Percentiles rank a stretch among this genome's conserved stretches.
Evolutionary conservation across 1,284 basidiomycete genomes (phyloP).

Genomic region (Cryptococcus depauperatus): DNA sequence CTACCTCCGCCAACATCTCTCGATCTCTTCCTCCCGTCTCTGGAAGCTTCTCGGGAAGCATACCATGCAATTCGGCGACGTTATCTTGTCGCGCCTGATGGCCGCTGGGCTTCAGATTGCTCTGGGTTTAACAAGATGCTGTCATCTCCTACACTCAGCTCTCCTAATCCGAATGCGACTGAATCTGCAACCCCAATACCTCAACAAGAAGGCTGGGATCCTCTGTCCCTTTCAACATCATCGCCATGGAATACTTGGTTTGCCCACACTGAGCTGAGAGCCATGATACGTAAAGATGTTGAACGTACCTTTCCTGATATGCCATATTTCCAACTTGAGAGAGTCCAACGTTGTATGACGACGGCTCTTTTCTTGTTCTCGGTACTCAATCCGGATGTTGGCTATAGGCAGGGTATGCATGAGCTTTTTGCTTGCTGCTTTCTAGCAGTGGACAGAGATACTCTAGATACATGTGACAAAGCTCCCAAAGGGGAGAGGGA

Average conservation of each 20-base stretch:
- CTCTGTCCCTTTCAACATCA: conserved; percentile 72
- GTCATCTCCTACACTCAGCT: conserved; percentile 1
- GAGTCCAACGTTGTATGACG: conserved; percentile 68
- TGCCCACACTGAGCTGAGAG: conserved; percentile 70
- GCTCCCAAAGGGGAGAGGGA: conserved; percentile 1
- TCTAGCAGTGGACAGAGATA: conserved; percentile 73
- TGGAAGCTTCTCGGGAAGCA: conserved; percentile 22
- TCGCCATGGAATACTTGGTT: conserved; percentile 95
- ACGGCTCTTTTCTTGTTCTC: conserved; percentile 78
- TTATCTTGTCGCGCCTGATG: conserved; percentile 47
- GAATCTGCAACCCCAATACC: background rate
- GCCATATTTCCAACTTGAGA: conserved; percentile 66
- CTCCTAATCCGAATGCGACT: conserved; percentile 1
- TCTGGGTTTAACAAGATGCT: conserved; percentile 29
- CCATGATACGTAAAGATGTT: conserved; percentile 81
- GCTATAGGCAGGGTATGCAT: conserved; percentile 87
- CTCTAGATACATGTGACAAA: conserved; percentile 44
- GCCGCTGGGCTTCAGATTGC: conserved; percentile 46
- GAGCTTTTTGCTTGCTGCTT: conserved; percentile 80
- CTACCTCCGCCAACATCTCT: conserved; percentile 41
- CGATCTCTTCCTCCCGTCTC: conserved; percentile 28
- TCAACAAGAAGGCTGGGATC: conserved; percentile 59
- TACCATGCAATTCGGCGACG: conserved; percentile 41
- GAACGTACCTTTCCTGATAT: conserved; percentile 93
- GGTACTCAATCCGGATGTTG: conserved; percentile 64